These are phyloP conservation scores for Aspergillus sojae DNA, from an alignment of 2,329 filamentous ascomycete genomes.

Conservation along the genomic window DNA sequence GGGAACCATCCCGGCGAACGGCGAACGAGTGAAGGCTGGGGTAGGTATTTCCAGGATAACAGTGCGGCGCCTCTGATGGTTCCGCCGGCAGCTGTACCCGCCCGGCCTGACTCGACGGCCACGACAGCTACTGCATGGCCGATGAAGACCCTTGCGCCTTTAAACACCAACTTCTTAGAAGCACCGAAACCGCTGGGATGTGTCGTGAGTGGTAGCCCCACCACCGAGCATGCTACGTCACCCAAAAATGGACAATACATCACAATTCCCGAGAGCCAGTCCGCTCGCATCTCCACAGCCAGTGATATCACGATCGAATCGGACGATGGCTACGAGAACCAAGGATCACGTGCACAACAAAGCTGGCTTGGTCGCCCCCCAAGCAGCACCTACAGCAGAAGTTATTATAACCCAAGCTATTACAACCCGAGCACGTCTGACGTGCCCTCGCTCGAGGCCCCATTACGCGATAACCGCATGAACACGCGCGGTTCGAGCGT, in stretches of 20 bases:
- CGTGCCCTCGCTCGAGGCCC: conserved; percentile 21
- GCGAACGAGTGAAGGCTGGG: conserved; percentile 52
- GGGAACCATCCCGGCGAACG: conserved; percentile 38
- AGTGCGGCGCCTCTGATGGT: conserved; percentile 26
- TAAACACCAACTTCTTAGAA: conserved; percentile 42
- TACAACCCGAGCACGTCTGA: conserved; percentile 19
- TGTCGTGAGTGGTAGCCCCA: conserved; percentile 48
- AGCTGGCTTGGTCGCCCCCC: conserved; percentile 40
- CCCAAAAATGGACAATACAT: conserved; percentile 32
- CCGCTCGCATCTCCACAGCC: conserved; percentile 47
- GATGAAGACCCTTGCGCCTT: conserved; percentile 36
- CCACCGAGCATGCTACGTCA: conserved; percentile 37
- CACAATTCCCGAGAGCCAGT: conserved; percentile 42
- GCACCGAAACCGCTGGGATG: conserved; percentile 42
- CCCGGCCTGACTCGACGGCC: conserved; percentile 40
- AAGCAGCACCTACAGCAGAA: conserved; percentile 47
- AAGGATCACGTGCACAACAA: conserved; percentile 29
- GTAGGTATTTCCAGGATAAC: conserved; percentile 51
- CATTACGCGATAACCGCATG: conserved; percentile 21
- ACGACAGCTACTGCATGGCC: conserved; percentile 47
- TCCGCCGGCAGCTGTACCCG: conserved; percentile 23
- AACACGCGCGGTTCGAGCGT: conserved; percentile 36
- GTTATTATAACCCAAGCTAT: conserved; percentile 37
- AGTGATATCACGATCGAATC: conserved; percentile 43
- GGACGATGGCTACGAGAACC: conserved; percentile 37